Conservation (phyloP, 2,329 filamentous ascomycete genomes). For the Sporothrix brasiliensis region DNA sequence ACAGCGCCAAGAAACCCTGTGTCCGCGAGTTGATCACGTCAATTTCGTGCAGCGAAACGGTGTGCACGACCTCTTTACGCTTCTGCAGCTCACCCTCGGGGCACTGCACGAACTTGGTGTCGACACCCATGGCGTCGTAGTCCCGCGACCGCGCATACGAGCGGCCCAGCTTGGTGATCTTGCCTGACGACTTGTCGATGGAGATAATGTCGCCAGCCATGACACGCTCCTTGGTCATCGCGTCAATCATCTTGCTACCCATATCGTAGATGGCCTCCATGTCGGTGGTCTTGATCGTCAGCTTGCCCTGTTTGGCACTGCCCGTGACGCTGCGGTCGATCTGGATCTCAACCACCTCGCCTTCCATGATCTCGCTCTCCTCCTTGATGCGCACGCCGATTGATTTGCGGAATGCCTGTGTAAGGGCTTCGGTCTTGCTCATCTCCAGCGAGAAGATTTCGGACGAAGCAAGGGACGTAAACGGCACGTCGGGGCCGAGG, state of each 20-base stretch:
- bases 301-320: conserved; percentile 95
- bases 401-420: conserved; percentile 97
- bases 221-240: conserved; percentile 98
- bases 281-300: conserved; percentile 98
- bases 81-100: conserved; percentile 97
- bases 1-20: conserved; percentile 96
- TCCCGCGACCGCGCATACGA: conserved; percentile 94
- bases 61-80: conserved; percentile 95
- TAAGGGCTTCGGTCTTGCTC: conserved; percentile 98
- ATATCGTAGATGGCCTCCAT: conserved; percentile 99
- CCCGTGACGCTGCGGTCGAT: conserved; percentile 97
- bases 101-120: conserved; percentile 97
- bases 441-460: conserved; percentile 99
- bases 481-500: conserved; percentile 89
- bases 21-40: conserved; percentile 99
- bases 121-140: conserved; percentile 98
- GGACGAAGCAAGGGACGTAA: conserved; percentile 91
- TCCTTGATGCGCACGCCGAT: conserved; percentile 98
- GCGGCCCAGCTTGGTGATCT: conserved; percentile 94
- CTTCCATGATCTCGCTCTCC: conserved; percentile 98
- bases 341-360: conserved; percentile 97
- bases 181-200: conserved; percentile 97
- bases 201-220: conserved; percentile 98
- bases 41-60: conserved; percentile 95
- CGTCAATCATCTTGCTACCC: conserved; percentile 99